A percentile compares a stretch with the other conserved stretches of the same genome.
phyloP scores from a whole-genome alignment of 768 basidiomycete species.

The Mycena capillaripes region DNA sequence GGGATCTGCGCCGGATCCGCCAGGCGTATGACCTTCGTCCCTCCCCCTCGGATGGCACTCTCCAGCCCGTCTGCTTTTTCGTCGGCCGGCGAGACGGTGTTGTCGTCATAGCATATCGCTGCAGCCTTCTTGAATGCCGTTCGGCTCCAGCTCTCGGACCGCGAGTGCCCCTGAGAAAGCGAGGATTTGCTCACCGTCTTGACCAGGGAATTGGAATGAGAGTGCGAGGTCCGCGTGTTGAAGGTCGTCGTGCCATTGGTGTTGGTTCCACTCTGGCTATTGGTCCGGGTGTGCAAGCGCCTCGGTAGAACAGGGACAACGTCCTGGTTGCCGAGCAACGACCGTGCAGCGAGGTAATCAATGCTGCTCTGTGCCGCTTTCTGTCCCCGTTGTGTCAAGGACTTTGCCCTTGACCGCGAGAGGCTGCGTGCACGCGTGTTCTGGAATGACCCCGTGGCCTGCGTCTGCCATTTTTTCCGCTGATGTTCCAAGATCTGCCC shows the following conservation, averaged over 20 bases:
- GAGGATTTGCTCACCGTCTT: slow-evolving; percentile 53
- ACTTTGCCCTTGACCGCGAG: slow-evolving; percentile 75
- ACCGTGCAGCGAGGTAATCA: slow-evolving; percentile 76
- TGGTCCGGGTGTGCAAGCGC: slow-evolving; percentile 31
- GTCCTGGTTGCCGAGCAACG: slow-evolving; percentile 76
- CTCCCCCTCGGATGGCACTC: slow-evolving; percentile 53
- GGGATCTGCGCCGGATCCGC: slow-evolving; percentile 57
- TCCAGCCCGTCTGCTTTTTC: slow-evolving; percentile 50
- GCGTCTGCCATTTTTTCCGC: slow-evolving; percentile 75
- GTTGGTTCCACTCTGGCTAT: slow-evolving; percentile 41
- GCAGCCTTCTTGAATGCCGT: slow-evolving; percentile 58
- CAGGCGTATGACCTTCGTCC: slow-evolving; percentile 57
- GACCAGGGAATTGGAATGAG: slow-evolving; percentile 53
- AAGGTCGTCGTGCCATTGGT: slow-evolving; percentile 38
- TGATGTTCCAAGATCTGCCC: slow-evolving; percentile 72
- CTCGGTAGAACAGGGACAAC: slow-evolving; percentile 58
- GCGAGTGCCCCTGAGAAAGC: slow-evolving; percentile 55
- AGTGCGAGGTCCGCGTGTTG: slow-evolving; percentile 42
- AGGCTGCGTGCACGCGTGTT: slow-evolving; percentile 74
- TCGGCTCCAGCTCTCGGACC: slow-evolving; percentile 60
- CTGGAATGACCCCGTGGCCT: slow-evolving; percentile 74
- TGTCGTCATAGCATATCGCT: slow-evolving; percentile 39
- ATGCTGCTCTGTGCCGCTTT: slow-evolving; percentile 52
- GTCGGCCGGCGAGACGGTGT: slow-evolving; percentile 35
- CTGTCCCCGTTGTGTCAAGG: slow-evolving; percentile 57